Percentiles rank a stretch among this genome's conserved stretches.
Conservation (phyloP, 495 filamentous ascomycete genomes). For the Parmelia sp. region DNA sequence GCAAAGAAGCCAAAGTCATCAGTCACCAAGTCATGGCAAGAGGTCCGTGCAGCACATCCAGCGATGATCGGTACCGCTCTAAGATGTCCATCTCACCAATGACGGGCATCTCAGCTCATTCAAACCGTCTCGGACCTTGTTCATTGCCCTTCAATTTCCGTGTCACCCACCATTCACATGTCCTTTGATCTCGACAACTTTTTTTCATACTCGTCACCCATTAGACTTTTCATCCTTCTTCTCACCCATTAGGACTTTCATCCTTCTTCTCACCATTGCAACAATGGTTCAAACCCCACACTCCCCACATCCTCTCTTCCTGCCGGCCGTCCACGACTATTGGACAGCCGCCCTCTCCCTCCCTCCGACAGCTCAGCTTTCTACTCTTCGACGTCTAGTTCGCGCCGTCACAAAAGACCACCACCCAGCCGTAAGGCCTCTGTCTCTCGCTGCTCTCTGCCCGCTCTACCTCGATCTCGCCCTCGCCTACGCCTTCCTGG, state of each 20-base stretch:
- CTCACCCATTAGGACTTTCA: neutral
- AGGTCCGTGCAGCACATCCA: neutral
- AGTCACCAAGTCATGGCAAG: too few relatives aligned
- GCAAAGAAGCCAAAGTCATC: too few relatives aligned
- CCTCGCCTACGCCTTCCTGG: slow-evolving; percentile 13
- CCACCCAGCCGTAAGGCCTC: neutral
- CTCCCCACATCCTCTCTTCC: neutral
- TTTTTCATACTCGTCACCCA: neutral
- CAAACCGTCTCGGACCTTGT: too few relatives aligned
- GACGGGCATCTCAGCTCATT: neutral
- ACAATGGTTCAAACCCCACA: neutral
- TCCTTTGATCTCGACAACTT: neutral
- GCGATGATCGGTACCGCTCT: neutral
- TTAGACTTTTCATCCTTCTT: neutral
- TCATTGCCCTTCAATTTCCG: neutral
- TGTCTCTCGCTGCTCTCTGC: neutral
- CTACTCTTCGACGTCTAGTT: neutral
- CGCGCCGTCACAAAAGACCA: neutral
- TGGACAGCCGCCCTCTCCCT: slow-evolving; percentile 3
- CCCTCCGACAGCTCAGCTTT: neutral
- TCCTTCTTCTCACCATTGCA: neutral
- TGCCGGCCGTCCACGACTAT: neutral
- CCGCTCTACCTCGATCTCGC: slow-evolving; percentile 12
- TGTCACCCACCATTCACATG: neutral
- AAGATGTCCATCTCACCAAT: neutral